Conservation (phyloP, 2,329 filamentous ascomycete species). For the Macrophomina tecta region DNA sequence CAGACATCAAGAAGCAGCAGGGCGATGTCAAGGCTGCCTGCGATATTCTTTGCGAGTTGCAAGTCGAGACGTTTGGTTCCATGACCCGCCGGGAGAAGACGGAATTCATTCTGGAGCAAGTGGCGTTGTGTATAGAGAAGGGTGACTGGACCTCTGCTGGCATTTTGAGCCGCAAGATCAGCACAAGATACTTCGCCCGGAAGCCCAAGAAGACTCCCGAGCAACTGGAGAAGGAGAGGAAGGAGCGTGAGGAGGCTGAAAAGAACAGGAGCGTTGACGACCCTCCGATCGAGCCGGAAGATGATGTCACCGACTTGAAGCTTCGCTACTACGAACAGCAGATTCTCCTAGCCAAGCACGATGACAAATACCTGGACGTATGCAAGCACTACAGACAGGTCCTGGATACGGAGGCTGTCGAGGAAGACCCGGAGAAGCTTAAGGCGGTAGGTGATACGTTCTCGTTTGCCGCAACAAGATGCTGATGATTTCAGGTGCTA, state of each 20-base stretch:
- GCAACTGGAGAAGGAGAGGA: conserved; percentile 87
- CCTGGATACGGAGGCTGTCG: conserved; percentile 91
- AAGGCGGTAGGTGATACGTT: conserved; percentile 66
- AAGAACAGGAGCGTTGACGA: conserved; percentile 79
- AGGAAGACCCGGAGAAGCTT: conserved; percentile 85
- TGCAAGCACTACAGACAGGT: conserved; percentile 99
- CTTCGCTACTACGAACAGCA: conserved; percentile 97
- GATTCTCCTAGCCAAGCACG: conserved; percentile 93
- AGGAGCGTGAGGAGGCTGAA: conserved; percentile 84
- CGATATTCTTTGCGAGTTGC: conserved; percentile 94
- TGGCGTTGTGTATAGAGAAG: conserved; percentile 91
- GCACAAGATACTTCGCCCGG: conserved; percentile 86
- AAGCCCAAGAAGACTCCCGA: conserved; percentile 90
- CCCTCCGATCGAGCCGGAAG: conserved; percentile 74
- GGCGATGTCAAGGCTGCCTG: conserved; percentile 88
- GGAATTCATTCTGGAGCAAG: conserved; percentile 96
- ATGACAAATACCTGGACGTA: conserved; percentile 94
- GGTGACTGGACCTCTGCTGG: conserved; percentile 95
- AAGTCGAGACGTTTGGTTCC: conserved; percentile 98
- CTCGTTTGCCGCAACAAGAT: background rate
- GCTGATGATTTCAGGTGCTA: conserved; percentile 66
- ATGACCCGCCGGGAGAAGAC: conserved; percentile 98
- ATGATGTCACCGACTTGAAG: conserved; percentile 96
- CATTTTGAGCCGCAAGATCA: conserved; percentile 95
- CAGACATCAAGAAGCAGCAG: conserved; percentile 96